A percentile compares a stretch with the other conserved stretches of the same genome.
Conservation (phyloP, 345 rosid genomes). For the Trapa incisa region DNA sequence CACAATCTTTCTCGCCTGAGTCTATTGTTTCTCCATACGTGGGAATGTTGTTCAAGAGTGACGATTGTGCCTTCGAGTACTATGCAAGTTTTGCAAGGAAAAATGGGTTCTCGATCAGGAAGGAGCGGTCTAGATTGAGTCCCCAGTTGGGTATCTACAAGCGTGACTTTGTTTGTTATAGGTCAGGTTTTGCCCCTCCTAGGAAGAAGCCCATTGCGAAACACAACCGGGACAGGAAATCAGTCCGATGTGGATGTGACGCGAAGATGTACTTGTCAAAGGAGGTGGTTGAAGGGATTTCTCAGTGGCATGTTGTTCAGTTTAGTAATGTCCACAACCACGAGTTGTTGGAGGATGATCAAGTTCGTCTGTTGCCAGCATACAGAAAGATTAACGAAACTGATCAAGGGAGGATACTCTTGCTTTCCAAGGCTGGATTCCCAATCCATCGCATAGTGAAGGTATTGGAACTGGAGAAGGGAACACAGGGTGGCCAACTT, state of each 20-base stretch:
- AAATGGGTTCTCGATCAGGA: slow-evolving; percentile 79
- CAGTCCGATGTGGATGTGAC: slow-evolving; percentile 91
- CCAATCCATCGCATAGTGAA: slow-evolving; percentile 79
- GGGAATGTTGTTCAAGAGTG: slow-evolving; percentile 77
- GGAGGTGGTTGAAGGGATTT: slow-evolving; percentile 44
- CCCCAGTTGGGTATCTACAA: slow-evolving; percentile 77
- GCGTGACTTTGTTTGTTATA: slow-evolving; percentile 86
- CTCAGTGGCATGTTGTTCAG: slow-evolving; percentile 81
- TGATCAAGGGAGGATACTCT: slow-evolving; percentile 79
- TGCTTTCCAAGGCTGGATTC: slow-evolving; percentile 88
- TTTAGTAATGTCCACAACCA: slow-evolving; percentile 94
- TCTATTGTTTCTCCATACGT: slow-evolving; percentile 65
- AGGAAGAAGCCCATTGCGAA: slow-evolving; percentile 80
- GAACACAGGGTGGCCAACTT: slow-evolving; percentile 70
- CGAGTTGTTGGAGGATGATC: slow-evolving; percentile 86
- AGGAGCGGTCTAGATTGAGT: slow-evolving; percentile 85
- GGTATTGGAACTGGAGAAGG: slow-evolving; percentile 78
- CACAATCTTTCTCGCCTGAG: slow-evolving; percentile 33
- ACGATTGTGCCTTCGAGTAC: slow-evolving; percentile 78
- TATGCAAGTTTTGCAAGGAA: slow-evolving; percentile 74
- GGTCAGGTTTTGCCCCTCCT: slow-evolving; percentile 90
- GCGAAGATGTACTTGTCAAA: slow-evolving; percentile 75
- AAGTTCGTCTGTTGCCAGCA: slow-evolving; percentile 84
- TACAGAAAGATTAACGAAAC: slow-evolving; percentile 80
- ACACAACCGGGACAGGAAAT: slow-evolving; percentile 83